Percentiles rank a stretch among this genome's conserved stretches.
These are phyloP conservation scores for Termitomyces sp. DNA, from an alignment of 768 basidiomycete species.

Conservation along the genomic window DNA sequence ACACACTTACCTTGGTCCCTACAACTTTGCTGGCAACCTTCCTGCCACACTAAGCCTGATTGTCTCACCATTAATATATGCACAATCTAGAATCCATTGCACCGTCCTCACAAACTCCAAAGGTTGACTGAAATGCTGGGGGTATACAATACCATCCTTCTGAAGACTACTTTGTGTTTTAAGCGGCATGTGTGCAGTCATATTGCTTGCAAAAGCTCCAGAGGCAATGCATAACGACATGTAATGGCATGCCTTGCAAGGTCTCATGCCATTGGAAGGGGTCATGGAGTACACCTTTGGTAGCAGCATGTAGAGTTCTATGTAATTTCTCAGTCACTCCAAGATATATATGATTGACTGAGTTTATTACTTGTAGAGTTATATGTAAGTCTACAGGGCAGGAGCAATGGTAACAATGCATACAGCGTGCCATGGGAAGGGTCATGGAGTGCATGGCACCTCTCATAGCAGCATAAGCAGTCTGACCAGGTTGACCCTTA, in stretches of 20 bases:
- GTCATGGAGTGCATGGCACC: slow-evolving; percentile 58
- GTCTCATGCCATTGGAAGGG: too few species aligned
- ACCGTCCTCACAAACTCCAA: slow-evolving; percentile 53
- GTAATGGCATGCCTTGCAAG: too few species aligned
- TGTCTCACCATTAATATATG: slow-evolving; percentile 57
- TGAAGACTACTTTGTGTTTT: too few species aligned
- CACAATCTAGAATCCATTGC: slow-evolving; percentile 48
- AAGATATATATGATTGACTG: too few species aligned
- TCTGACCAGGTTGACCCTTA: slow-evolving; percentile 56
- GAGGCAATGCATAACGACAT: too few species aligned
- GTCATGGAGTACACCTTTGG: too few species aligned
- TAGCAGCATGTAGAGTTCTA: too few species aligned
- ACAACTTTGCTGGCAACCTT: slow-evolving; percentile 1
- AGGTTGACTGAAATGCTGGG: slow-evolving; percentile 47
- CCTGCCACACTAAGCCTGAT: slow-evolving; percentile 43
- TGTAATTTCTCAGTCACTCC: too few species aligned
- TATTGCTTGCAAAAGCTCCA: too few species aligned
- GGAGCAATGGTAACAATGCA: slow-evolving; percentile 60
- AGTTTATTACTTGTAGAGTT: too few species aligned
- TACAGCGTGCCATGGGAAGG: slow-evolving; percentile 55
- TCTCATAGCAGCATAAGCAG: slow-evolving; percentile 55
- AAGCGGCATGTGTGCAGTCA: too few species aligned
- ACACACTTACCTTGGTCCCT: background rate
- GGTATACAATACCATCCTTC: slow-evolving; percentile 38
- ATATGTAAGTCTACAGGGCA: too few species aligned